phyloP scores from a whole-genome alignment of 208 protist species.

The Crithidia brevicula region DNA sequence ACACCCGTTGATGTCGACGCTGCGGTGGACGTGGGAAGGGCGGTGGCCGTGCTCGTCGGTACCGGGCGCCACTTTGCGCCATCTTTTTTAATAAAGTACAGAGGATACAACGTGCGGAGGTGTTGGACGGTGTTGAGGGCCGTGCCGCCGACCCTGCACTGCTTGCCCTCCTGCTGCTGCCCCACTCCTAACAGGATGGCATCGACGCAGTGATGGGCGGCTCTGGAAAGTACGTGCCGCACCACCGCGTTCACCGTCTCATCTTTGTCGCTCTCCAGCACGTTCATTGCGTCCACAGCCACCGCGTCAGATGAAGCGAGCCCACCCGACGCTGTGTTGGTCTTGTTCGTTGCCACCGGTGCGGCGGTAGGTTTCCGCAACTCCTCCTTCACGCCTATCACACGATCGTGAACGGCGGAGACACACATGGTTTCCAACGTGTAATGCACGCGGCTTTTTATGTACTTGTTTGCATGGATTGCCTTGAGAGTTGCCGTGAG shows the following conservation, averaged over 20 bases:
- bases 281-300: too few species aligned
- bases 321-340: too few species aligned
- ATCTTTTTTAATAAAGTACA: constrained; percentile 76
- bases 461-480: constrained; percentile 66
- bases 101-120: constrained; percentile 28
- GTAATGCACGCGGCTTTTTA: constrained; percentile 74
- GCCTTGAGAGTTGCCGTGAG: constrained; percentile 40
- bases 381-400: background rate
- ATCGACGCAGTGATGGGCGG: constrained; percentile 42
- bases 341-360: background rate
- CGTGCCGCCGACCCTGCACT: constrained; percentile 44
- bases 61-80: constrained; percentile 46
- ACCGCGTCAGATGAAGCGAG: too few species aligned
- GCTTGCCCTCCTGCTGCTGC: constrained; percentile 58
- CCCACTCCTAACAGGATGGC: constrained; percentile 66
- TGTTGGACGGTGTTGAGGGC: constrained; percentile 31
- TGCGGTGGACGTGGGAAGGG: background rate
- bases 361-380: too few species aligned
- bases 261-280: background rate
- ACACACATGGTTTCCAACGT: constrained; percentile 60
- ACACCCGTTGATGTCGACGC: background rate
- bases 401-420: background rate
- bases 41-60: background rate
- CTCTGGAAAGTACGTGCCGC: constrained; percentile 31
- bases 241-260: constrained; percentile 26